Percentiles rank a stretch among this genome's conserved stretches.
Evolutionary conservation across 1,139 yeast genomes (phyloP).

Genomic region (Kodamaea anthophila): DNA sequence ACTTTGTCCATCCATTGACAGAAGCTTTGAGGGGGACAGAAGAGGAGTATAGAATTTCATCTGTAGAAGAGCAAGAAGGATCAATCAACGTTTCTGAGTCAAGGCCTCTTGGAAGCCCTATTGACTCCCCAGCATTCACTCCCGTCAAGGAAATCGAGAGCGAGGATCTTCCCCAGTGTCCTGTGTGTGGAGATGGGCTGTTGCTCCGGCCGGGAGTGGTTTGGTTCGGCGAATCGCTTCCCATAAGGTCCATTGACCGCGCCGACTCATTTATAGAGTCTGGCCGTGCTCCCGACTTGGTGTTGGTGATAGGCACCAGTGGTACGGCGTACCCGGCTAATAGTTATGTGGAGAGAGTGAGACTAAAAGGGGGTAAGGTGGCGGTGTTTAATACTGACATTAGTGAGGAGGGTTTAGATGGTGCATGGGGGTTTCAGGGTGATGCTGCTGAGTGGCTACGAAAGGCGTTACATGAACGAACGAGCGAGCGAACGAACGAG

Average conservation of each 20-base stretch:
- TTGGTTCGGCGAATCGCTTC: constrained; percentile 87
- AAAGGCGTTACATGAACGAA: too few relatives aligned
- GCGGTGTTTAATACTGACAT: constrained; percentile 76
- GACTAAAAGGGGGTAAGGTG: constrained; percentile 68
- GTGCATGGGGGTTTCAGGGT: constrained; percentile 70
- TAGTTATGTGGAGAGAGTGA: constrained; percentile 76
- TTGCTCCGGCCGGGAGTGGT: constrained; percentile 82
- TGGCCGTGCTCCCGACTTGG: constrained; percentile 54
- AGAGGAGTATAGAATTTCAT: constrained; percentile 24
- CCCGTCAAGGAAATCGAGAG: constrained; percentile 45
- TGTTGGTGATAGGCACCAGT: constrained; percentile 79
- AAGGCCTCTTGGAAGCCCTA: constrained; percentile 6
- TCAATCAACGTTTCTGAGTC: too few relatives aligned
- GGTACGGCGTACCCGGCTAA: constrained; percentile 89
- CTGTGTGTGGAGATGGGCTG: constrained; percentile 50
- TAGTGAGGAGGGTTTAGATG: constrained; percentile 37
- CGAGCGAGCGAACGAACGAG: too few relatives aligned
- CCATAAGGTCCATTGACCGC: constrained; percentile 51
- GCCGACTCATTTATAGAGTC: constrained; percentile 69
- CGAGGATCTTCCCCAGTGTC: constrained; percentile 68
- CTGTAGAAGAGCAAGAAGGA: too few relatives aligned
- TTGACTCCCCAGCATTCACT: constrained; percentile 38
- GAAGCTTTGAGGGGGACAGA: constrained; percentile 44
- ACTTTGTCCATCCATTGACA: constrained; percentile 58
- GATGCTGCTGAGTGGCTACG: constrained; percentile 76